Conservation (phyloP, 331 rosid species). For the Telfairia occidentalis region DNA sequence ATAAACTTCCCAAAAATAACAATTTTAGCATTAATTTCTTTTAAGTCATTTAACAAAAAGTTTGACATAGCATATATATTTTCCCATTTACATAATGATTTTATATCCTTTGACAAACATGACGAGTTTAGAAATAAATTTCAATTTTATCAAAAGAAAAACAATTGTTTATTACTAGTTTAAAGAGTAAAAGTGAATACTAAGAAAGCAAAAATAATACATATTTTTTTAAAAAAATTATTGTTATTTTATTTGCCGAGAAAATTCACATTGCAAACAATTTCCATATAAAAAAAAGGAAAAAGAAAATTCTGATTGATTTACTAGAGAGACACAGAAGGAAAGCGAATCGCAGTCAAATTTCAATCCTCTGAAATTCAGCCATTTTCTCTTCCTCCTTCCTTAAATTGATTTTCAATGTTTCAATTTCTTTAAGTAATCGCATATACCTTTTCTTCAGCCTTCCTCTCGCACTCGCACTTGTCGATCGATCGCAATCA, state of each 20-base stretch:
- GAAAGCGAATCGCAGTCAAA: not conserved
- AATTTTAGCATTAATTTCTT: too few species aligned
- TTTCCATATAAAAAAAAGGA: not conserved
- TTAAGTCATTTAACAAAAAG: too few species aligned
- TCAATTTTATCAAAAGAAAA: too few species aligned
- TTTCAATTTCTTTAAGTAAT: not conserved
- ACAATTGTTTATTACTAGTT: too few species aligned
- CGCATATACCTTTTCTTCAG: not conserved
- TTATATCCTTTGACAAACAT: too few species aligned
- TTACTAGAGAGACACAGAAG: not conserved
- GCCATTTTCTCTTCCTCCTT: not conserved
- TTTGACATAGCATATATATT: too few species aligned
- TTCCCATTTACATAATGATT: too few species aligned
- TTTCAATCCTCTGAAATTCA: not conserved
- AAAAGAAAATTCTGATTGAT: not conserved
- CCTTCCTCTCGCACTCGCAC: not conserved
- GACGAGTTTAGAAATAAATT: too few species aligned
- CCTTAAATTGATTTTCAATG: not conserved
- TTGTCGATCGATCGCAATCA: not conserved
- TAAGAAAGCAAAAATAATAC: too few species aligned
- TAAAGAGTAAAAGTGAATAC: too few species aligned
- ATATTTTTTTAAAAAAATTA: too few species aligned
- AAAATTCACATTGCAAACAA: not conserved
- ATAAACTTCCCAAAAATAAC: too few species aligned
- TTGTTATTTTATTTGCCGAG: not conserved